Conservation (phyloP, 164 flowering plant genomes). For the Berberis vulgaris region DNA sequence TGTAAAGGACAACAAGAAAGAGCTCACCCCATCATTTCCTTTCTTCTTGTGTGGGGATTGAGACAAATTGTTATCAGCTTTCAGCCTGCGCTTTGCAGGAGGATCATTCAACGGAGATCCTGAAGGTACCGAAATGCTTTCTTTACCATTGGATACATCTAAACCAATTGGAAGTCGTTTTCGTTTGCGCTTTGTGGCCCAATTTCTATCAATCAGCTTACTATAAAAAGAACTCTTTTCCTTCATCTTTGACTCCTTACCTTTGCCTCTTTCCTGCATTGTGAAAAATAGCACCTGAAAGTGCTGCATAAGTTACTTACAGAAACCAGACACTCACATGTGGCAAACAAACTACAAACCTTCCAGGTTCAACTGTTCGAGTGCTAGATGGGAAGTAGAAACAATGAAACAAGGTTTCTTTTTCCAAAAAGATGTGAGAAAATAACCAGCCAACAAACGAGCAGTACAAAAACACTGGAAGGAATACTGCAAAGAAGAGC, state of each 20-base stretch:
- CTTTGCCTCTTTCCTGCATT: slow-evolving; percentile 12
- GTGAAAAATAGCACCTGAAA: slow-evolving; percentile 6
- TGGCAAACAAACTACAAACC: not conserved
- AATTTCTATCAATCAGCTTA: slow-evolving; percentile 60
- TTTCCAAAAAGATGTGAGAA: no score
- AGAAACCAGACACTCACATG: not conserved
- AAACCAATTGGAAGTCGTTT: slow-evolving; percentile 49
- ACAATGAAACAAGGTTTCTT: no score
- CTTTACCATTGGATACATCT: slow-evolving; percentile 34
- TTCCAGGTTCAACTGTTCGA: no score
- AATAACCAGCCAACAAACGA: no score
- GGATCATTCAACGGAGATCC: slow-evolving; percentile 37
- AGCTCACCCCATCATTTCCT: slow-evolving; percentile 95
- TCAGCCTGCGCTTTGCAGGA: slow-evolving; percentile 35
- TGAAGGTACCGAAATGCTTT: slow-evolving; percentile 24
- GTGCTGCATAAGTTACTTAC: slow-evolving; percentile 13
- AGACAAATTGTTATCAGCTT: slow-evolving; percentile 24
- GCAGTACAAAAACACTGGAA: no score
- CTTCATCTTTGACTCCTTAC: slow-evolving; percentile 40
- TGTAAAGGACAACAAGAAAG: slow-evolving; percentile 5
- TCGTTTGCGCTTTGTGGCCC: slow-evolving; percentile 88
- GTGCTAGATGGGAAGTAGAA: no score
- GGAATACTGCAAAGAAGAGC: no score
- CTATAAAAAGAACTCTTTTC: slow-evolving; percentile 37
- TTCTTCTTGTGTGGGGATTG: slow-evolving; percentile 53